phyloP scores from a whole-genome alignment of 805 yeast species.

The Monosporozyma solicola region DNA sequence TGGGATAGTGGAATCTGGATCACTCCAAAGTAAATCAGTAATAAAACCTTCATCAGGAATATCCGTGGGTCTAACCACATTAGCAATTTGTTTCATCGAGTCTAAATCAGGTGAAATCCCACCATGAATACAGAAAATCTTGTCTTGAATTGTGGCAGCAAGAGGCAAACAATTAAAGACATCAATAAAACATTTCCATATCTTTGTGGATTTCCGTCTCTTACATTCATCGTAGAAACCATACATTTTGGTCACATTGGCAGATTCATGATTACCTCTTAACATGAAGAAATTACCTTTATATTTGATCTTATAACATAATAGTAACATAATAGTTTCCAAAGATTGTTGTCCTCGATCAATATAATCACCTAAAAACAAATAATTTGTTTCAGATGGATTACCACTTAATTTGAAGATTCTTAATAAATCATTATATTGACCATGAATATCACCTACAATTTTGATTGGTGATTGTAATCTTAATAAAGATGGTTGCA shows the following conservation, averaged over 20 bases:
- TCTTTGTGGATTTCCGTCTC: conserved; percentile 77
- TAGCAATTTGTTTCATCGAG: conserved; percentile 53
- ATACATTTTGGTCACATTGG: conserved; percentile 90
- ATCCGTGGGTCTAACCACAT: conserved; percentile 67
- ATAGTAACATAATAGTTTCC: conserved; percentile 78
- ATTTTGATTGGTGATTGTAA: conserved; percentile 72
- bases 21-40: conserved; percentile 77
- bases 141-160: conserved; percentile 90
- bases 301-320: conserved; percentile 91
- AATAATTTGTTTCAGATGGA: conserved; percentile 87
- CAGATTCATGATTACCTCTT: conserved; percentile 96
- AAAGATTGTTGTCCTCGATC: conserved; percentile 95
- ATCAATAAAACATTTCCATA: conserved; percentile 91
- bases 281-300: conserved; percentile 91
- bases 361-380: conserved; percentile 93
- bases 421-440: conserved; percentile 82
- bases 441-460: conserved; percentile 95
- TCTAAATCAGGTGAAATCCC: conserved; percentile 68
- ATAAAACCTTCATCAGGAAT: conserved; percentile 71
- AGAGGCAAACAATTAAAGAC: conserved; percentile 92
- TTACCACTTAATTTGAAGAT: conserved; percentile 91
- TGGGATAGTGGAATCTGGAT: conserved; percentile 48
- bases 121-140: conserved; percentile 85
- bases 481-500: conserved; percentile 56
- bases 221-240: conserved; percentile 98